phyloP scores from a whole-genome alignment of 1,139 yeast species.

The Yamadazyma pseudoaaseri region DNA sequence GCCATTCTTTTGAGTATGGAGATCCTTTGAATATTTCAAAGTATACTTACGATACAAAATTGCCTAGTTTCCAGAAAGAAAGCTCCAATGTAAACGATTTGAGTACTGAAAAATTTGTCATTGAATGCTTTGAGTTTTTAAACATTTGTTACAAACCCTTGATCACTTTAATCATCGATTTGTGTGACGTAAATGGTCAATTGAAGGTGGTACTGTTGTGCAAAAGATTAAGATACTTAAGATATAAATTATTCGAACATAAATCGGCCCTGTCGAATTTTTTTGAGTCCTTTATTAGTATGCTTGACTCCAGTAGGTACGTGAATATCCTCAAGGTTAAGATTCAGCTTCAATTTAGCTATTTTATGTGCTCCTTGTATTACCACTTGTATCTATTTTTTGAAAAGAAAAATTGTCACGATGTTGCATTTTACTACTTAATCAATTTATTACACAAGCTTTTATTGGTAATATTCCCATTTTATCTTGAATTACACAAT shows the following conservation, averaged over 20 bases:
- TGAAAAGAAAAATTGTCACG: slow-evolving; percentile 24
- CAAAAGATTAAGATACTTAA: slow-evolving; percentile 11
- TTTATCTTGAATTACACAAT: slow-evolving; percentile 22
- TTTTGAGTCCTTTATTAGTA: not conserved
- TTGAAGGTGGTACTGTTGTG: slow-evolving; percentile 11
- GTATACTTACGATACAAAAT: slow-evolving; percentile 32
- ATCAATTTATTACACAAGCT: slow-evolving; percentile 26
- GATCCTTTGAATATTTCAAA: slow-evolving; percentile 29
- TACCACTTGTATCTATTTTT: slow-evolving; percentile 33
- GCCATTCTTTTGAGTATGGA: slow-evolving; percentile 38
- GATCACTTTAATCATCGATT: slow-evolving; percentile 12
- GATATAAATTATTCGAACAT: slow-evolving; percentile 9
- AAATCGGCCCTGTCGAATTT: slow-evolving; percentile 4
- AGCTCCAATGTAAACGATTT: slow-evolving; percentile 25
- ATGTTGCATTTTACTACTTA: slow-evolving; percentile 31
- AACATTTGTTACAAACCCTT: slow-evolving; percentile 13
- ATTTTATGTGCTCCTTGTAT: slow-evolving; percentile 26
- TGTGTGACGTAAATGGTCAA: slow-evolving; percentile 11
- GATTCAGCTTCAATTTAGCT: slow-evolving; percentile 30
- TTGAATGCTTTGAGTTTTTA: slow-evolving; percentile 11
- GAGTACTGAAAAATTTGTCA: slow-evolving; percentile 23
- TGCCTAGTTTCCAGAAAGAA: slow-evolving; percentile 19
- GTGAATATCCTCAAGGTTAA: slow-evolving; percentile 13
- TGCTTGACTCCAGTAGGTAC: slow-evolving; percentile 1
- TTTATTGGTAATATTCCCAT: slow-evolving; percentile 31